Evolutionary conservation across 106 monocot species (phyloP).

Genomic region (Ottelia alismoides): DNA sequence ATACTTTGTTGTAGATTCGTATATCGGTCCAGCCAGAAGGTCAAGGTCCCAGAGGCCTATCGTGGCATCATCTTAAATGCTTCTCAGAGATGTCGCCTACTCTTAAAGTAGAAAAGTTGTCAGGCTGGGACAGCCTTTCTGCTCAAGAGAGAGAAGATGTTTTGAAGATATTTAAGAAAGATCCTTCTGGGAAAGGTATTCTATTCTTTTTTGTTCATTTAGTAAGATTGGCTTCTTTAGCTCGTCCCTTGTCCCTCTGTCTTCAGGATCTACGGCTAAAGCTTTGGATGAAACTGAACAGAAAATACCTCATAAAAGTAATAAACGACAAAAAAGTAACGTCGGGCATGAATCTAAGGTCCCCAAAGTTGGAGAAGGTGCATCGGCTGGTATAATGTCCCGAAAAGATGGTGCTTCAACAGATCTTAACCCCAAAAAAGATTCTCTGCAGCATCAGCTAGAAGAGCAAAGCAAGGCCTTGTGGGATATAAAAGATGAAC

Average conservation of each 20-base stretch:
- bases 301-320: constrained; percentile 28
- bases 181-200: constrained; percentile 24
- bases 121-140: constrained; percentile 71
- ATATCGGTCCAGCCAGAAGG: constrained; percentile 69
- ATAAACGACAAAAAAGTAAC: constrained; percentile 51
- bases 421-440: constrained; percentile 4
- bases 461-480: constrained; percentile 67
- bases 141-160: constrained; percentile 49
- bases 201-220: background rate
- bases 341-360: constrained; percentile 31
- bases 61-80: constrained; percentile 71
- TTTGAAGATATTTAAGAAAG: constrained; percentile 26
- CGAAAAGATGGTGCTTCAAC: constrained; percentile 9
- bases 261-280: constrained; percentile 7
- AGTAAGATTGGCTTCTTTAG: background rate
- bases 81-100: constrained; percentile 60
- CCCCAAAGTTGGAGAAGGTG: constrained; percentile 27
- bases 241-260: background rate
- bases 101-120: constrained; percentile 38
- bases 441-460: constrained; percentile 40
- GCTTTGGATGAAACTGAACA: constrained; percentile 12
- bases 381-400: constrained; percentile 7
- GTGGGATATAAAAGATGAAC: constrained; percentile 90
- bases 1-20: constrained; percentile 53
- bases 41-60: constrained; percentile 38